Evolutionary conservation across 164 flowering plant species (phyloP), one percentile per base, ranked within the genome.

Genomic region (Protea cynaroides): DNA sequence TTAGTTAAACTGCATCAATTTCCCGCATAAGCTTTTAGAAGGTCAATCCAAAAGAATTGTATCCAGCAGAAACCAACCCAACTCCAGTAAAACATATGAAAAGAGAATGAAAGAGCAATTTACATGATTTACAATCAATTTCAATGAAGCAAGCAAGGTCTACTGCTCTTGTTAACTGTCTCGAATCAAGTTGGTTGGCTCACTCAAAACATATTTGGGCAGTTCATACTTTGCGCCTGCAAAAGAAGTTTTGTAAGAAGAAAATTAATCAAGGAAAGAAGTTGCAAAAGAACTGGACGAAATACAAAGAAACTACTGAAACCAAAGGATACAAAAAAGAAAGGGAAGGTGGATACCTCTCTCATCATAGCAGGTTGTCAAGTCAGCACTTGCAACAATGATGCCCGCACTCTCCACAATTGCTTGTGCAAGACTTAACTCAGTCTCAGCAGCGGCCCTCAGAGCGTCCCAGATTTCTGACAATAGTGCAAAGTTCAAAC

Each of bases 401-500:
- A 92, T 84, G 50, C 96, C 96, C 11, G 98, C 98, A 74, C 95
- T 88, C 58, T 88, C 96, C 53, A 92, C 79, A 37, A 90, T 86
- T 19, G 90, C 79, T 74, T 90, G 98, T 36, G 96, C 91, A 62
- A 88, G 83, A 57, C 52, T 63, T 38, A 82, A 43, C 62, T 92
- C 96, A 66, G 90, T 85, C 80, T 88, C 98, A 49, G 96, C 86
- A 60, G 98, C 98, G 61, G 89, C 98, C 65, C 89, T 81, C 25
- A 92, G 92, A 29, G 98, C 98, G 78, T 90, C 98, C 98, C 98
- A 92, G 38, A 90, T 92, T 80, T 92, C 96, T 90, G 68, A 50
- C 34, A 62, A 50, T 8, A 44, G 50, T 34, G 18, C 4, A 12
- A 50, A 61, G 15, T 7, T 29, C 5, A 2, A 29, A 61, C 15